Evolutionary conservation across 2,329 filamentous ascomycete species (phyloP), one percentile per base, ranked within the genome.

Genomic region (Gyromitra esculenta): DNA sequence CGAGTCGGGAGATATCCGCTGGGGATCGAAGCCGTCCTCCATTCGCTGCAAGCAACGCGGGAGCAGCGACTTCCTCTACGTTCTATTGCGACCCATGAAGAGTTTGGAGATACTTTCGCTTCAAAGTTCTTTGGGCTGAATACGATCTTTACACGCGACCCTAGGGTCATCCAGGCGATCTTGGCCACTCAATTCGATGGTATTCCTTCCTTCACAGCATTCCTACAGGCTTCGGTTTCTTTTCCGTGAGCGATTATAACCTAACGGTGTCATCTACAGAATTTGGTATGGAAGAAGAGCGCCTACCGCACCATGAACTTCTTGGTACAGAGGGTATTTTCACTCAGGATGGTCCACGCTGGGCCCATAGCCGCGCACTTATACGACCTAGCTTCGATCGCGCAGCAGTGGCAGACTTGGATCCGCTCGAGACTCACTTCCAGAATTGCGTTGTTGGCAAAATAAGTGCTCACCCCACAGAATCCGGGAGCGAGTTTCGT

Each of bases 111-210:
- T 52, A 75, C 75, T 5, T 71, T 69, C 25, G 59, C 48, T 31
- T 62, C 50, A 8, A 75, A 31, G 39, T 52, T 75, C 18, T 73
- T 78, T 41, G 76, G 76, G 6, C 64, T 71, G 31, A 68, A 63
- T 8, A 65, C 76, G 13, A 76, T 78, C 18, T 60, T 77, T 25
- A 85, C 84, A 1, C 88, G 83, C 48, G 88, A 89, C 37, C 84
- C 85, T 0, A 84, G 85, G 18, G 90, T 90, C 79, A 83, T 90
- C 68, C 87, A 89, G 79, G 85, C 88, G 0, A 83, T 90, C 5
- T 84, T 90, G 1, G 86, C 87, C 0, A 85, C 85, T 0, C 85
- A 86, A 25, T 89, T 88, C 76, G 81, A 84, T 0, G 87, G 89
- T 74, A 97, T 90, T 48, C 43, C 9, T 31, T 57, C 25, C 11